phyloP scores from a whole-genome alignment of 371 early-diverging fungal species.

The Dinochytrium kinnereticum region DNA sequence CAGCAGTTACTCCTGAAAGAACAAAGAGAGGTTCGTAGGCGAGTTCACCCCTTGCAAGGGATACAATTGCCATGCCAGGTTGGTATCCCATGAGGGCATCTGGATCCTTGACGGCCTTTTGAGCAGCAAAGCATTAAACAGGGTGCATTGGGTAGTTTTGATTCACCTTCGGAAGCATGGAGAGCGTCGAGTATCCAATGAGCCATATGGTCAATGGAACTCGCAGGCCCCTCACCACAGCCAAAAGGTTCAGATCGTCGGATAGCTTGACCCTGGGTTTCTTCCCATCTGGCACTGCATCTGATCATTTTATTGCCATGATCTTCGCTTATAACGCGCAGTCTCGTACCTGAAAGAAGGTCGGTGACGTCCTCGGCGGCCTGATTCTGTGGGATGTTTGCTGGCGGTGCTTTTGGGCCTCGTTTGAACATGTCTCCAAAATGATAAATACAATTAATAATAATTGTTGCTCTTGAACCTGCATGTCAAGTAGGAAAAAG shows the following conservation, averaged over 20 bases:
- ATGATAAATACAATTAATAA: too few species aligned
- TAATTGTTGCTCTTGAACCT: too few species aligned
- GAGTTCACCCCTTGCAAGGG: slow-evolving; percentile 26
- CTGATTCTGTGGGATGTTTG: too few species aligned
- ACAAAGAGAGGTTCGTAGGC: slow-evolving; percentile 30
- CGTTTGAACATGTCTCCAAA: too few species aligned
- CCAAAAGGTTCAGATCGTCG: slow-evolving; percentile 19
- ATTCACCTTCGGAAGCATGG: slow-evolving; percentile 31
- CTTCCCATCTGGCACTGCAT: background rate
- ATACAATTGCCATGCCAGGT: slow-evolving; percentile 17
- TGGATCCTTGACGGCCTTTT: slow-evolving; percentile 18
- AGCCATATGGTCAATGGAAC: slow-evolving; percentile 33
- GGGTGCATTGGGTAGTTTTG: background rate
- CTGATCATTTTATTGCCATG: background rate
- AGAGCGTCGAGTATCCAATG: slow-evolving; percentile 33
- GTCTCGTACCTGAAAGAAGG: too few species aligned
- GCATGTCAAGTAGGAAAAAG: too few species aligned
- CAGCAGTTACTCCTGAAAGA: slow-evolving; percentile 29
- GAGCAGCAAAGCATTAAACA: too few species aligned
- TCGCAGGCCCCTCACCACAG: slow-evolving; percentile 21
- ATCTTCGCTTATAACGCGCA: background rate
- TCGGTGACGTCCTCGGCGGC: too few species aligned
- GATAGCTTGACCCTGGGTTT: background rate
- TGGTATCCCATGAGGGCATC: background rate
- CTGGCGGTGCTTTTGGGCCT: too few species aligned